These are phyloP conservation scores for Acanthamoeba castellanii DNA, from an alignment of 208 protist species.

Conservation along the genomic window DNA sequence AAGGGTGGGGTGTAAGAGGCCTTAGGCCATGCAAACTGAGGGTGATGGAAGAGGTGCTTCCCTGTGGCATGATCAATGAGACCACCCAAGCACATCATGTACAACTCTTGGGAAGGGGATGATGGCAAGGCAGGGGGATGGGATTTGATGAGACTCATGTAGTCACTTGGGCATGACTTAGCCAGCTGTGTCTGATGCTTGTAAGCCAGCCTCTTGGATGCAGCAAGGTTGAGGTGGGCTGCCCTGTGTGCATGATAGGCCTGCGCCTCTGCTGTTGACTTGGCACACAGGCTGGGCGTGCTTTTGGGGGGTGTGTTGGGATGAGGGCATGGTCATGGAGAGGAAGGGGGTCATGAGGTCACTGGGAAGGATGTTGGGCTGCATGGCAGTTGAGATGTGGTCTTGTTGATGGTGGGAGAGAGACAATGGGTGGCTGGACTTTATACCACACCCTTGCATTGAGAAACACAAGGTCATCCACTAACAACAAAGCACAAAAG, in stretches of 20 bases:
- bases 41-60: background rate
- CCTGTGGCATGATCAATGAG: background rate
- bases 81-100: background rate
- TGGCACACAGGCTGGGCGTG: background rate
- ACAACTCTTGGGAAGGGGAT: conserved; percentile 5
- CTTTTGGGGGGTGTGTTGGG: too few relatives aligned
- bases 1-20: background rate
- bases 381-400: too few relatives aligned
- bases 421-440: too few relatives aligned
- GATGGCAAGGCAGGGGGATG: background rate
- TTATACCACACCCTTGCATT: too few relatives aligned
- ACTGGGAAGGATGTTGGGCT: too few relatives aligned
- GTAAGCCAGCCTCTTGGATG: background rate
- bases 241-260: background rate
- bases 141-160: conserved; percentile 20
- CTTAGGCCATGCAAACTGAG: background rate
- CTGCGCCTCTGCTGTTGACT: background rate
- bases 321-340: too few relatives aligned
- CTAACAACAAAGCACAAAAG: too few relatives aligned
- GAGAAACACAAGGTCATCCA: too few relatives aligned
- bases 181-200: background rate
- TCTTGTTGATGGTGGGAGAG: too few relatives aligned
- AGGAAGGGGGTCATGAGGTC: too few relatives aligned
- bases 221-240: background rate
- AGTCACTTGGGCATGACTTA: background rate